These are phyloP conservation scores for Colletotrichum sidae DNA, from an alignment of 2,329 filamentous ascomycete species.

Conservation along the genomic window DNA sequence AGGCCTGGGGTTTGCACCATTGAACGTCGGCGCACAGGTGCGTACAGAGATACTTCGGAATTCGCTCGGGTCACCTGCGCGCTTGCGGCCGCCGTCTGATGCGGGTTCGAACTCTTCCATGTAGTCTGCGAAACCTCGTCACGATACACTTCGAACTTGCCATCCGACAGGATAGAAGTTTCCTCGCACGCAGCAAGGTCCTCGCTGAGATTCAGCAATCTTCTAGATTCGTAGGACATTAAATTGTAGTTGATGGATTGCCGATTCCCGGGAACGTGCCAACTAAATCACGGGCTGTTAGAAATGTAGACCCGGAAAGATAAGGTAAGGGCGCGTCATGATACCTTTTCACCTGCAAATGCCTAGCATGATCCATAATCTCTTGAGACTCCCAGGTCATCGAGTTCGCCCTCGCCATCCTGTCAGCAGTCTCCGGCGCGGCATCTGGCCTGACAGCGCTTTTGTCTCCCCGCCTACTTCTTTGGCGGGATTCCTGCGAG, in stretches of 20 bases:
- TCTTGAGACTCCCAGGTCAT: constrained; percentile 38
- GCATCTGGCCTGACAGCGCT: not conserved
- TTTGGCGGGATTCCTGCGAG: constrained; percentile 28
- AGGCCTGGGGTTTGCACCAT: constrained; percentile 62
- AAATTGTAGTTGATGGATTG: constrained; percentile 57
- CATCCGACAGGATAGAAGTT: constrained; percentile 49
- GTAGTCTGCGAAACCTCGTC: constrained; percentile 45
- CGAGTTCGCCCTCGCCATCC: constrained; percentile 37
- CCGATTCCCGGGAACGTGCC: constrained; percentile 47
- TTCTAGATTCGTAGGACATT: constrained; percentile 58
- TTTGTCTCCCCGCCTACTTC: constrained; percentile 20
- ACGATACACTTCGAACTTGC: constrained; percentile 46
- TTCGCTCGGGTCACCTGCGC: constrained; percentile 51
- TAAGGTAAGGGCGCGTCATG: not conserved
- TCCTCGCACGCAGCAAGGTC: constrained; percentile 47
- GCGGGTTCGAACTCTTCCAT: constrained; percentile 51
- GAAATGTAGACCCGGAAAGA: not conserved
- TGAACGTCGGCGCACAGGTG: constrained; percentile 60
- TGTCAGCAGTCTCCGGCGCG: constrained; percentile 31
- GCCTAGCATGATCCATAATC: constrained; percentile 38
- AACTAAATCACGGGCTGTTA: constrained; percentile 42
- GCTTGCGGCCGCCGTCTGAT: constrained; percentile 39
- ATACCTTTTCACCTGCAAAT: constrained; percentile 36
- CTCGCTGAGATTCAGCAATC: constrained; percentile 54
- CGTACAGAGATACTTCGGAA: constrained; percentile 61